Evolutionary conservation across 176 grass and related monocot species (phyloP).

Genomic region (Avena sativa): DNA sequence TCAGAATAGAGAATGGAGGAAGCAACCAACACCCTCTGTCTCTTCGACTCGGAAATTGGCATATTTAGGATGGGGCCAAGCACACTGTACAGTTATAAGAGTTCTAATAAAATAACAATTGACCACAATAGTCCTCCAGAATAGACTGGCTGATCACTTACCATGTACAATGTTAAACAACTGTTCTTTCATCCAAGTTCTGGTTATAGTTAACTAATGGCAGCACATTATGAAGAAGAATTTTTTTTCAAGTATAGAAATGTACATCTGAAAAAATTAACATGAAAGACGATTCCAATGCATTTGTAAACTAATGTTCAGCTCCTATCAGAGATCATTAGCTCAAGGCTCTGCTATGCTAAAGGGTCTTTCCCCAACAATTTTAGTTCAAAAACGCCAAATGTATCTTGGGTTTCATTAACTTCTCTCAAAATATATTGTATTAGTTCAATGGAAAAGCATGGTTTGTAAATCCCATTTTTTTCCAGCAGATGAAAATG

Average conservation of each 20-base stretch:
- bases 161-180: constrained; percentile 16
- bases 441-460: constrained; percentile 6
- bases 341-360: constrained; percentile 12
- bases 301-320: constrained; percentile 35
- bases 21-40: constrained; percentile 96
- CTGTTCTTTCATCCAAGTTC: constrained; percentile 27
- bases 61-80: constrained; percentile 98
- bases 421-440: constrained; percentile 10
- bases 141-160: constrained; percentile 29
- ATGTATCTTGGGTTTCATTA: constrained; percentile 11
- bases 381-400: constrained; percentile 2
- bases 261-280: neutral
- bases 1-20: constrained; percentile 96
- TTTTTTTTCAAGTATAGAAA: neutral
- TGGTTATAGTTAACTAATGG: constrained; percentile 30
- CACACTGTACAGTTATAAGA: constrained; percentile 78
- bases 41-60: constrained; percentile 91
- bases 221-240: neutral
- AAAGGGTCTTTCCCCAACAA: neutral
- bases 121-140: constrained; percentile 22
- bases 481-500: constrained; percentile 27
- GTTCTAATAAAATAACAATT: constrained; percentile 50
- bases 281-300: constrained; percentile 10
- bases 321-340: constrained; percentile 27
- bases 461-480: constrained; percentile 18